These are phyloP conservation scores for Parascedosporium putredinis DNA, from an alignment of 2,329 filamentous ascomycete genomes.

Conservation along the genomic window DNA sequence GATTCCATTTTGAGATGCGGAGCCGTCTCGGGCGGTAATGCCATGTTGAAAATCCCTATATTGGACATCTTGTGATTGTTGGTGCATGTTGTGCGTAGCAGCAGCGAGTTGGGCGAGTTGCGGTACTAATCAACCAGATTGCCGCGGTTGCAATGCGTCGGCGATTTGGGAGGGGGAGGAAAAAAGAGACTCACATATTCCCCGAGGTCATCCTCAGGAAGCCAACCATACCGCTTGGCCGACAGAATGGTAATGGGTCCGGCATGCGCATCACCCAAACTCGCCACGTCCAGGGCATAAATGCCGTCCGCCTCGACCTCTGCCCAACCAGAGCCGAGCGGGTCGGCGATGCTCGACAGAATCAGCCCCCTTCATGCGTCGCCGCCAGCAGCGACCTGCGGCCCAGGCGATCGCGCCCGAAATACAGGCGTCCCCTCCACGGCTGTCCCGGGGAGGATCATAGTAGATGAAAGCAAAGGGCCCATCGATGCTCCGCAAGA, in stretches of 20 bases:
- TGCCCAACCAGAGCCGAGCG: constrained; percentile 43
- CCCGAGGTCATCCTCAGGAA: constrained; percentile 11
- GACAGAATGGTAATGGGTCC: background rate
- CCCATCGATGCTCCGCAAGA: constrained; percentile 56
- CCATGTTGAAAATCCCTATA: constrained; percentile 41
- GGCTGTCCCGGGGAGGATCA: constrained; percentile 46
- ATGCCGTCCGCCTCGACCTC: constrained; percentile 83
- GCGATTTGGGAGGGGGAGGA: too few species aligned
- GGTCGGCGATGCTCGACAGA: constrained; percentile 62
- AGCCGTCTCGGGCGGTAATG: constrained; percentile 23
- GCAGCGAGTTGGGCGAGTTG: too few species aligned
- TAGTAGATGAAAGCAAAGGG: constrained; percentile 87
- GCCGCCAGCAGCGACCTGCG: constrained; percentile 71
- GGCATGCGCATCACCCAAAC: constrained; percentile 8
- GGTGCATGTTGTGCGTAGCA: too few species aligned
- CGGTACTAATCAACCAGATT: constrained; percentile 1
- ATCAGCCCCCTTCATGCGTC: constrained; percentile 39
- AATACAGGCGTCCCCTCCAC: constrained; percentile 57
- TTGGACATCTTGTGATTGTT: constrained; percentile 34
- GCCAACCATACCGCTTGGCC: constrained; percentile 8
- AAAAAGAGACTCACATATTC: constrained; percentile 32
- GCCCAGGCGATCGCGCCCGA: constrained; percentile 78
- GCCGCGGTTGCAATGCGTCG: background rate
- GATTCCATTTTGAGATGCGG: constrained; percentile 27
- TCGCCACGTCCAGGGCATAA: constrained; percentile 52